Evolutionary conservation across 169 alveolate genomes (phyloP), one percentile per base, ranked within the genome.

Genomic region (Theileria parva): DNA sequence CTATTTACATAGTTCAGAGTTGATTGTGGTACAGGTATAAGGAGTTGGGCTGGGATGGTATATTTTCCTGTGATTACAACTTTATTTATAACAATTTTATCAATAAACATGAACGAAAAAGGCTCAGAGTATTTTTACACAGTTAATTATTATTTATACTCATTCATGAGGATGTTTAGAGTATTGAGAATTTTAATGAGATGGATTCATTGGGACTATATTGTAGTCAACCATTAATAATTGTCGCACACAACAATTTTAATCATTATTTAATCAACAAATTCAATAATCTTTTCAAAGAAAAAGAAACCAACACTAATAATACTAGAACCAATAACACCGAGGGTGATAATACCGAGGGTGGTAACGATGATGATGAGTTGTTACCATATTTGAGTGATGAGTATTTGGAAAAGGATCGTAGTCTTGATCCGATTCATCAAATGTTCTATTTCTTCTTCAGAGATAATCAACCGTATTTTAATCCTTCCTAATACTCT

Each of bases 31-130:
- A 2, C 37, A 79, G 87, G 30, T 79, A 79, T 44, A 72, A 53
- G 12, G 74, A 50, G 3, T 75, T 79, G 11, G 87, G 87, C 15
- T 79, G 87, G 87, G 70, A 79, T 30, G 64, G 44, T 64, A 51
- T 59, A 32, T 19, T 37, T 3, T 28, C 72, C 65, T 68, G 61
- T 74, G 79, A 79, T 68, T 66, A 66, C 79, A 73, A 61, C 32
- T 34, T 76, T 39, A 12, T 79, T 13, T 79, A 79, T 59, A 73
- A 79, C 55, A 21, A 5, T 1, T 34, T 79, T 53, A 39, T 79
- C 25, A 4, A 74, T 21, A 76, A 79, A 13, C 55, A 69, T 12
- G 87, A 79, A 28, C 70, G 73, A 28, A 44, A 7, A 0, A 21
- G 87, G 8, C 28, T 79, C 2, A 66, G 37, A 66, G 87, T 79